These are phyloP conservation scores for Panicum miliaceum DNA, from an alignment of 176 grass and related monocot species.

Conservation along the genomic window DNA sequence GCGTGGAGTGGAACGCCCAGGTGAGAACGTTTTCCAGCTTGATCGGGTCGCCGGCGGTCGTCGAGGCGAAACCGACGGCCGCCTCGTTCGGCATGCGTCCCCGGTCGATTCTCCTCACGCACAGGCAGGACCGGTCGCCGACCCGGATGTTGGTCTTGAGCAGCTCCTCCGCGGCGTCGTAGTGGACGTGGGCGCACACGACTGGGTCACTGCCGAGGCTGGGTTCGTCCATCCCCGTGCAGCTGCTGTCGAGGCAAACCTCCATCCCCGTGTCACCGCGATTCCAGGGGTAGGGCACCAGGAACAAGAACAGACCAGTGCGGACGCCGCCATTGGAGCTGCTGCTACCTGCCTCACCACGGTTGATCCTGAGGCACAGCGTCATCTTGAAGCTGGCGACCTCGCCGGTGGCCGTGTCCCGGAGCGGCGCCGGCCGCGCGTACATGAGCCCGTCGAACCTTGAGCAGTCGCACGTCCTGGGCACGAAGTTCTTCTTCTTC, in stretches of 20 bases:
- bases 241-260: neutral
- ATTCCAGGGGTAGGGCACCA: neutral
- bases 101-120: neutral
- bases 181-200: neutral
- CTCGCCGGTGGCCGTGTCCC: neutral
- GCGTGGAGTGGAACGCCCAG: neutral
- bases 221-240: neutral
- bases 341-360: neutral
- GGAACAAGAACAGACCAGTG: neutral
- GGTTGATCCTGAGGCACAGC: neutral
- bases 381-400: constrained; percentile 2
- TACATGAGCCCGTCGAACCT: neutral
- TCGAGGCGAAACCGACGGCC: neutral
- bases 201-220: neutral
- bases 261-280: neutral
- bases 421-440: neutral
- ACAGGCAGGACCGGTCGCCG: neutral
- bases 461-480: neutral
- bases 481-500: neutral
- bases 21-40: neutral
- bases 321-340: too few species aligned
- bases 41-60: neutral
- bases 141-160: neutral
- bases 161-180: neutral
- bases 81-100: neutral